phyloP scores from a whole-genome alignment of 169 alveolate genomes.

The Cyclospora cayetanensis region DNA sequence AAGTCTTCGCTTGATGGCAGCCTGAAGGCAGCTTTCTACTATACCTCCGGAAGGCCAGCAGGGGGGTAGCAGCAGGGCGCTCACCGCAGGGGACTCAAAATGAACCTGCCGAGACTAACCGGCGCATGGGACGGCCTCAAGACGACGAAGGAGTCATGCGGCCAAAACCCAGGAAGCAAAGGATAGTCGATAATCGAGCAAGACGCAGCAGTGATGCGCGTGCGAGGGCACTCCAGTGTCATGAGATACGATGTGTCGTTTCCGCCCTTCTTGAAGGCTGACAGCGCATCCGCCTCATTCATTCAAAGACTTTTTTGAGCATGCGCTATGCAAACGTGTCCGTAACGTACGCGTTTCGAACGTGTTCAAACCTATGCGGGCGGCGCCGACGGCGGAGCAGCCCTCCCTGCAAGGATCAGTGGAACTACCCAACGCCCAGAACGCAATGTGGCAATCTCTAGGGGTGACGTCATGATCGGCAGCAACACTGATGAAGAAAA shows the following conservation, averaged over 20 bases:
- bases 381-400: slow-evolving; percentile 65
- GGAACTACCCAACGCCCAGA: slow-evolving; percentile 39
- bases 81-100: slow-evolving; percentile 16
- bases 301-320: not conserved
- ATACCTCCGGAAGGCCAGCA: too few species aligned
- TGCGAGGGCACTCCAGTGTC: slow-evolving; percentile 45
- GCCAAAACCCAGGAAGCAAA: not conserved
- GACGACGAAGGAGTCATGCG: not conserved
- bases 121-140: slow-evolving; percentile 38
- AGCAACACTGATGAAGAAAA: slow-evolving; percentile 41
- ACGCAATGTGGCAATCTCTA: slow-evolving; percentile 45
- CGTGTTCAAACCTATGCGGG: slow-evolving; percentile 55
- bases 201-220: not conserved
- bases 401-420: slow-evolving; percentile 45
- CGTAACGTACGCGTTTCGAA: slow-evolving; percentile 54
- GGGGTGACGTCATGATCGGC: slow-evolving; percentile 7
- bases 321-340: not conserved
- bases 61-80: too few species aligned
- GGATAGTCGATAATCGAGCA: not conserved
- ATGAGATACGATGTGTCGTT: not conserved
- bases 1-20: not conserved
- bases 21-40: slow-evolving; percentile 11
- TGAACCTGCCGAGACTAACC: slow-evolving; percentile 27
- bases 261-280: slow-evolving; percentile 9
- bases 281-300: not conserved